Evolutionary conservation across 345 rosid species (phyloP).

Genomic region (Bretschneidera sinensis): DNA sequence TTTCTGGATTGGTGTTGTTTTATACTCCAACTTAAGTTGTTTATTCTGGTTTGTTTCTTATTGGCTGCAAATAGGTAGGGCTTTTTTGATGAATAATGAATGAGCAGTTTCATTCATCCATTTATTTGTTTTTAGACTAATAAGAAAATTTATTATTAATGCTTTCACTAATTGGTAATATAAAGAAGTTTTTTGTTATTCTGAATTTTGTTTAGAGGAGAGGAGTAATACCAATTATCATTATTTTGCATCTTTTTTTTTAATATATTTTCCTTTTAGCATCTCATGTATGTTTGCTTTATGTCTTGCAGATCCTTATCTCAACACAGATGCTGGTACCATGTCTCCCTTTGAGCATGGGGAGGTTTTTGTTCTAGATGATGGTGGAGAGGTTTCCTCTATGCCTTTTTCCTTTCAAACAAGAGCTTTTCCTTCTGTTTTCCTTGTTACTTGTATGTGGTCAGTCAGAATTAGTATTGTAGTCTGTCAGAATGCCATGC

Average conservation of each 20-base stretch:
- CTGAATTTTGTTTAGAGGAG: background rate
- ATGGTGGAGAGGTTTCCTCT: slow-evolving; percentile 86
- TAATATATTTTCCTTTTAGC: background rate
- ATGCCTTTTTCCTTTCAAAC: background rate
- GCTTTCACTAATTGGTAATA: background rate
- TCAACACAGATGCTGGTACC: slow-evolving; percentile 96
- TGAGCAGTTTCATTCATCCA: no score
- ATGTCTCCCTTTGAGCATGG: slow-evolving; percentile 99
- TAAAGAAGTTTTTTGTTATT: background rate
- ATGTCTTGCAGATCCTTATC: slow-evolving; percentile 67
- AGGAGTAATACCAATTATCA: background rate
- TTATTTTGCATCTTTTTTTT: background rate
- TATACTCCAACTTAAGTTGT: background rate
- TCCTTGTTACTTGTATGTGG: background rate
- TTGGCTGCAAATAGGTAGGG: background rate
- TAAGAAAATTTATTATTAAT: no score
- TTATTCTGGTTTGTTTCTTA: no score
- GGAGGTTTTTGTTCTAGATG: slow-evolving; percentile 95
- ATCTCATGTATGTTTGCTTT: no score
- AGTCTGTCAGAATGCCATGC: background rate
- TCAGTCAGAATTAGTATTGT: background rate
- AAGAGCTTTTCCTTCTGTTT: background rate
- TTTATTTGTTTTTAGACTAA: no score
- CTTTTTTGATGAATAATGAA: no score
- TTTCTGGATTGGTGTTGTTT: no score